Conservation (phyloP, 257 asterid species). For the Nicotiana undulata region DNA sequence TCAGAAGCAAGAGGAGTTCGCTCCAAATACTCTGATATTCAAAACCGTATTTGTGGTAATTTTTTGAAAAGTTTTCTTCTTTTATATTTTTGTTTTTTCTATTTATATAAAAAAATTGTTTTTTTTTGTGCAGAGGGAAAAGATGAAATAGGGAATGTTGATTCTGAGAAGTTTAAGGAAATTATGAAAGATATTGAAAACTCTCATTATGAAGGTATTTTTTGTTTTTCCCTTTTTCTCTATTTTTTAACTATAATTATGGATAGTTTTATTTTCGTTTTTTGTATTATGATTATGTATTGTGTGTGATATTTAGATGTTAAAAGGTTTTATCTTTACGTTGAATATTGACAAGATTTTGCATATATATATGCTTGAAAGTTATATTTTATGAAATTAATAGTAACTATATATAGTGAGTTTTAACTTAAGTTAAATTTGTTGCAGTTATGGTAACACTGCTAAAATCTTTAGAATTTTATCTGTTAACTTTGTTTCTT, state of each 20-base stretch:
- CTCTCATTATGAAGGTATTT: constrained; percentile 36
- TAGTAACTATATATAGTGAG: too few species aligned
- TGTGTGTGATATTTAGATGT: background rate
- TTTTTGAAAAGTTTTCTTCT: background rate
- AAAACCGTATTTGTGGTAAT: background rate
- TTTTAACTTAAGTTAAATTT: too few species aligned
- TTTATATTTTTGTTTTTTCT: background rate
- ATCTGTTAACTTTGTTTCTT: too few species aligned
- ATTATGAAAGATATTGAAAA: constrained; percentile 34
- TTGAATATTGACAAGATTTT: background rate
- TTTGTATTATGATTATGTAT: background rate
- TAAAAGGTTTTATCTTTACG: background rate
- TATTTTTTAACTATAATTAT: background rate
- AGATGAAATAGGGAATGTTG: constrained; percentile 24
- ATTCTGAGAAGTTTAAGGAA: constrained; percentile 25
- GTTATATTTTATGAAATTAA: too few species aligned
- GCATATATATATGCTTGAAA: background rate
- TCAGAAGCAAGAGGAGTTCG: constrained; percentile 1
- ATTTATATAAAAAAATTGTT: background rate
- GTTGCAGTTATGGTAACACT: too few species aligned
- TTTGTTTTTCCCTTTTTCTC: background rate
- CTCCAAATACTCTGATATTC: background rate
- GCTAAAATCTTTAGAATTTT: too few species aligned
- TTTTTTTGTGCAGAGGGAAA: constrained; percentile 22
- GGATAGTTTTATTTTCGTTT: background rate